A percentile compares a stretch with the other conserved stretches of the same genome.
Evolutionary conservation across 1,139 yeast species (phyloP).

Genomic region (Nakaseomyces nivariensis): DNA sequence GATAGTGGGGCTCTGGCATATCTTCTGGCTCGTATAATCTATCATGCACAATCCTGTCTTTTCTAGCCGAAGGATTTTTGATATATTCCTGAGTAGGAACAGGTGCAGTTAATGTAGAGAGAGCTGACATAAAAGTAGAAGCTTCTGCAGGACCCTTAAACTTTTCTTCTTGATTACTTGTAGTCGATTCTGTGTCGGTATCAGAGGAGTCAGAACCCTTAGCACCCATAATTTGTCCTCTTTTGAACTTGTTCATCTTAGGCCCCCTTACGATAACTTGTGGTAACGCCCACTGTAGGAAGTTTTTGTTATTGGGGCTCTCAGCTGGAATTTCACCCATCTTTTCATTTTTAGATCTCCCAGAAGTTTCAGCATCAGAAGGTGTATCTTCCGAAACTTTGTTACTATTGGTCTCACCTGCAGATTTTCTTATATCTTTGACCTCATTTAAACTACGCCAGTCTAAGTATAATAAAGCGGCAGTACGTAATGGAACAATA

Average conservation of each 20-base stretch:
- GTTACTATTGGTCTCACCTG: background rate
- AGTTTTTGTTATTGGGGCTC: slow-evolving; percentile 18
- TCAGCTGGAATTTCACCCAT: slow-evolving; percentile 33
- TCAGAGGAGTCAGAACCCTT: slow-evolving; percentile 9
- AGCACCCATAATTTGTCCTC: slow-evolving; percentile 25
- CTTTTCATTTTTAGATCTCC: slow-evolving; percentile 5
- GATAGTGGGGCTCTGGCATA: slow-evolving; percentile 44
- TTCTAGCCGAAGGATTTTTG: slow-evolving; percentile 45
- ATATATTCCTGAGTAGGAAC: slow-evolving; percentile 67
- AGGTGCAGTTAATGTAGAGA: slow-evolving; percentile 64
- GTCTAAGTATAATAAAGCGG: slow-evolving; percentile 43
- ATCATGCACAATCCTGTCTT: slow-evolving; percentile 67
- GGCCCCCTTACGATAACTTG: slow-evolving; percentile 17
- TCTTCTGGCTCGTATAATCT: slow-evolving; percentile 57
- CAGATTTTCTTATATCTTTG: slow-evolving; percentile 31
- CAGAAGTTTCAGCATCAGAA: background rate
- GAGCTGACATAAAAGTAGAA: slow-evolving; percentile 48
- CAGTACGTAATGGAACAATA: slow-evolving; percentile 50
- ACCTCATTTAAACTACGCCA: slow-evolving; percentile 54
- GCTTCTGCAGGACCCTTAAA: slow-evolving; percentile 44
- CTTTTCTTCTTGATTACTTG: slow-evolving; percentile 7
- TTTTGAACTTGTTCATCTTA: slow-evolving; percentile 25
- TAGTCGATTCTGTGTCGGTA: slow-evolving; percentile 12
- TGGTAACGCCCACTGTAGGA: slow-evolving; percentile 22
- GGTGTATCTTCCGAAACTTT: slow-evolving; percentile 1